Evolutionary conservation across 495 filamentous ascomycete species (phyloP).

Genomic region (Penicillium ochrochloron): DNA sequence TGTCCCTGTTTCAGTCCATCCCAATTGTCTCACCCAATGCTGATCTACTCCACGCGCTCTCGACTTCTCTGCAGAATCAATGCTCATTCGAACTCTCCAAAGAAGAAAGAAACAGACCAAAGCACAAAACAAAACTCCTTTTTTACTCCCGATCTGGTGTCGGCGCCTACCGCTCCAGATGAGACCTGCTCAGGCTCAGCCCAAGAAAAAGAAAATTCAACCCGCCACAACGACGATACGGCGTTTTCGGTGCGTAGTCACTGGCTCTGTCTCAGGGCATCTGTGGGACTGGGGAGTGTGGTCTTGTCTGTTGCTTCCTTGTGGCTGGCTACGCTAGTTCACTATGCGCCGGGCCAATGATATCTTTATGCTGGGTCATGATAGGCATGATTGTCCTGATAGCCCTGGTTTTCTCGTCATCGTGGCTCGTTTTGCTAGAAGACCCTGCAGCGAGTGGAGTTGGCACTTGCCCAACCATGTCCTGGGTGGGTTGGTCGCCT

Average conservation of each 20-base stretch:
- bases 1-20: slow-evolving; percentile 11
- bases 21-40: slow-evolving; percentile 23
- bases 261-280: slow-evolving; percentile 10
- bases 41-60: slow-evolving; percentile 15
- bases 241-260: slow-evolving; percentile 2
- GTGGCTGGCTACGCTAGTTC: slow-evolving; percentile 6
- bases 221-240: slow-evolving; percentile 4
- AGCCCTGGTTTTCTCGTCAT: neutral
- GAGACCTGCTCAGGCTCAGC: neutral
- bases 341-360: neutral
- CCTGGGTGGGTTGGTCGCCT: neutral
- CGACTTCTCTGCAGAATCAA: neutral
- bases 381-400: neutral
- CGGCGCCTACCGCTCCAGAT: neutral
- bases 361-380: slow-evolving; percentile 1
- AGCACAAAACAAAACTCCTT: neutral
- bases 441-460: slow-evolving; percentile 4
- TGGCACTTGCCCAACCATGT: neutral
- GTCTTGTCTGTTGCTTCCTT: neutral
- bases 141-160: neutral
- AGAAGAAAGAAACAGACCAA: neutral
- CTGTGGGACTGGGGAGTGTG: slow-evolving; percentile 8
- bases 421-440: neutral
- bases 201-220: neutral
- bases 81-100: neutral